Evolutionary conservation across 805 yeast genomes (phyloP).

Genomic region (Spathaspora sp.): DNA sequence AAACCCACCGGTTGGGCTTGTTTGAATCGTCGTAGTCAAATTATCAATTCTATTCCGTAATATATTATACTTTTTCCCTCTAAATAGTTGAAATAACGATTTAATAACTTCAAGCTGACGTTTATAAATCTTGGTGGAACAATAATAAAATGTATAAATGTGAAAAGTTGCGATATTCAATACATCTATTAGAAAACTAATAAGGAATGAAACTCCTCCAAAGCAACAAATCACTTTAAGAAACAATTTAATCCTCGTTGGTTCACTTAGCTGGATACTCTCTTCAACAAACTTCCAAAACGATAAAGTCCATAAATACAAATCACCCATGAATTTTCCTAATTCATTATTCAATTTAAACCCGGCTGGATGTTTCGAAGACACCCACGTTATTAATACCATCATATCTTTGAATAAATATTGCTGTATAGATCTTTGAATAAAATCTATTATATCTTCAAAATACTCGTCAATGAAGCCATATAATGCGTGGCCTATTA

Average conservation of each 20-base stretch:
- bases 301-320: constrained; percentile 79
- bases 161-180: constrained; percentile 64
- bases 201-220: constrained; percentile 67
- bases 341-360: constrained; percentile 85
- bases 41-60: constrained; percentile 83
- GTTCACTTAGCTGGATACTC: constrained; percentile 8
- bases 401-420: constrained; percentile 45
- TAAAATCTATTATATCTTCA: constrained; percentile 13
- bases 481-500: constrained; percentile 64
- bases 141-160: constrained; percentile 69
- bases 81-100: constrained; percentile 78
- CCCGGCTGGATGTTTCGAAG: constrained; percentile 84
- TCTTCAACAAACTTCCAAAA: constrained; percentile 46
- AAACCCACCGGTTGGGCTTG: constrained; percentile 10
- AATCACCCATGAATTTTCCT: constrained; percentile 79
- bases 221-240: constrained; percentile 18
- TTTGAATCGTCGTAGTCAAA: constrained; percentile 46
- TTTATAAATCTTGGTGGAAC: constrained; percentile 73
- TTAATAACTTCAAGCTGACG: constrained; percentile 66
- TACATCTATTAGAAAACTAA: constrained; percentile 65
- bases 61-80: constrained; percentile 85
- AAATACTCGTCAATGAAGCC: constrained; percentile 37
- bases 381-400: constrained; percentile 63
- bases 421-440: constrained; percentile 31
- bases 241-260: not conserved